Evolutionary conservation across 768 basidiomycete species (phyloP).

Genomic region (Leucosporidium creatinivorum): DNA sequence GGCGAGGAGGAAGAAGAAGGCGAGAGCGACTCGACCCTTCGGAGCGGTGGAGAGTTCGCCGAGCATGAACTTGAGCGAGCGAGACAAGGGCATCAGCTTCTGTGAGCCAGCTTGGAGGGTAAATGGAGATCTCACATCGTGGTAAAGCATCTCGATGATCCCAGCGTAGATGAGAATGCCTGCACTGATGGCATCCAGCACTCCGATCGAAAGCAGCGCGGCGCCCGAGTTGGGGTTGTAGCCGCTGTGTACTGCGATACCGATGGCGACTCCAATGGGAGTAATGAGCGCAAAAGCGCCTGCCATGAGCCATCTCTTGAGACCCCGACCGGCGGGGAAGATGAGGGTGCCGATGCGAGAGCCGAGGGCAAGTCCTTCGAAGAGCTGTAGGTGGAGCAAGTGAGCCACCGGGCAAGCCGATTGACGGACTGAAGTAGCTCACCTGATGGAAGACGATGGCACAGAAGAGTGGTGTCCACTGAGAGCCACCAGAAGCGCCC

Average conservation of each 20-base stretch:
- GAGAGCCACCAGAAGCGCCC: constrained; percentile 33
- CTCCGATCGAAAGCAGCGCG: constrained; percentile 38
- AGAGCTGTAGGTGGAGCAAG: constrained; percentile 36
- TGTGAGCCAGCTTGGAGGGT: no score
- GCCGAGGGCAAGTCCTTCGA: constrained; percentile 40
- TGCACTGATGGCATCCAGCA: constrained; percentile 40
- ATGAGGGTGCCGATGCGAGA: constrained; percentile 36
- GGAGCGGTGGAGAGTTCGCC: constrained; percentile 17
- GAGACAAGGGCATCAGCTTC: background rate
- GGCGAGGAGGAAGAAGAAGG: constrained; percentile 20
- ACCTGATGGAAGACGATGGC: constrained; percentile 38
- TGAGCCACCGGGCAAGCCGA: no score
- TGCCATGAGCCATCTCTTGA: constrained; percentile 33
- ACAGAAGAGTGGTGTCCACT: constrained; percentile 41
- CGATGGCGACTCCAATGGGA: constrained; percentile 40
- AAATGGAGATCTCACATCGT: constrained; percentile 17
- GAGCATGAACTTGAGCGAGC: constrained; percentile 29
- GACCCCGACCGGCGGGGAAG: constrained; percentile 8
- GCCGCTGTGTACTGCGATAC: constrained; percentile 39
- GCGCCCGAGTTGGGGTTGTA: constrained; percentile 38
- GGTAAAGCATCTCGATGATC: constrained; percentile 25
- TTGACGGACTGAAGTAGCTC: background rate
- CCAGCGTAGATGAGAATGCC: constrained; percentile 40
- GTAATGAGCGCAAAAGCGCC: constrained; percentile 36
- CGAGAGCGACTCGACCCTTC: background rate